Percentiles rank a stretch among this genome's conserved stretches.
phyloP scores from a whole-genome alignment of 2,329 filamentous ascomycete species.

The Phyllosticta citriasiana region DNA sequence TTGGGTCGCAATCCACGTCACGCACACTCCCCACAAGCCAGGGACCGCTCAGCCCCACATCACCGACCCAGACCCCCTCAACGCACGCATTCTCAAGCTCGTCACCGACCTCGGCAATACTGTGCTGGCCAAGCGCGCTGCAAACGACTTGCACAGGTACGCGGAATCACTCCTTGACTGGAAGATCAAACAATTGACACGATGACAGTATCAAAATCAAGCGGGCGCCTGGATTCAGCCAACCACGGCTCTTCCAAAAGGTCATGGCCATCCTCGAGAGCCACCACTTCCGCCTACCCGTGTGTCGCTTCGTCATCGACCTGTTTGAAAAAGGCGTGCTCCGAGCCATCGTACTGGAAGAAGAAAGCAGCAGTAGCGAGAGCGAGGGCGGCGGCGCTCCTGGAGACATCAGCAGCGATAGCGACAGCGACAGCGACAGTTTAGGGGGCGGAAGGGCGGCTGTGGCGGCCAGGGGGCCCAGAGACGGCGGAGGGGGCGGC shows the following conservation, averaged over 20 bases:
- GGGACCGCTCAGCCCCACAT: constrained; percentile 20
- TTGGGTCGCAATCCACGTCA: constrained; percentile 21
- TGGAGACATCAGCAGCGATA: neutral
- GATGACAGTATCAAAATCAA: constrained; percentile 57
- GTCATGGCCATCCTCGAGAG: constrained; percentile 76
- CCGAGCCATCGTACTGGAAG: constrained; percentile 71
- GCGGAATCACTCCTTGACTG: constrained; percentile 14
- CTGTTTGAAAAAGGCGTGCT: constrained; percentile 88
- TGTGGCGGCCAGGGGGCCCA: neutral
- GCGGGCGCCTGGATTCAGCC: constrained; percentile 64
- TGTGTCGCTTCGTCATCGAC: constrained; percentile 84
- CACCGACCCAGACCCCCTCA: constrained; percentile 51
- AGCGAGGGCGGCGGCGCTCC: neutral
- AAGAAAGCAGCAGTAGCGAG: constrained; percentile 37
- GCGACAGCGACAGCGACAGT: neutral
- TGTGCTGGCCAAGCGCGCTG: constrained; percentile 79
- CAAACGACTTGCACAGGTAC: constrained; percentile 61
- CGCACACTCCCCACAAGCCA: neutral
- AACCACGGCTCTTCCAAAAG: constrained; percentile 70
- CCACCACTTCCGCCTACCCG: constrained; percentile 79
- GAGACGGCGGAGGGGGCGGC: neutral
- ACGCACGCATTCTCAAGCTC: constrained; percentile 69
- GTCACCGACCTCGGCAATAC: constrained; percentile 87
- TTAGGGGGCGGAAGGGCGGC: neutral
- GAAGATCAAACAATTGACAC: constrained; percentile 10